These are phyloP conservation scores for Leccinum disarticulatum DNA, from an alignment of 768 basidiomycete genomes.

Conservation along the genomic window DNA sequence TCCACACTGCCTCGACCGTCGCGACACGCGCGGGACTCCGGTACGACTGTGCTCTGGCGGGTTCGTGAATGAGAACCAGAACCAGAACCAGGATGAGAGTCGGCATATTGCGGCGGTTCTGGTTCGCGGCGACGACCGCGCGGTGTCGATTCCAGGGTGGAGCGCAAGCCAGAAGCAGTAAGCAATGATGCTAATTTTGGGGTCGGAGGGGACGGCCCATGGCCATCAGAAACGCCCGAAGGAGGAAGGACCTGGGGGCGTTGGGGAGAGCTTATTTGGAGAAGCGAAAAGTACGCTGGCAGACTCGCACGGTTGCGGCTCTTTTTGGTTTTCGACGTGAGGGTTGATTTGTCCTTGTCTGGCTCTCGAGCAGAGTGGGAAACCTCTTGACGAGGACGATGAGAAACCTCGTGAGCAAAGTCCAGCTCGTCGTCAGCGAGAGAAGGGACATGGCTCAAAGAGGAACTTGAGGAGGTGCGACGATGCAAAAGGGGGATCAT, in stretches of 20 bases:
- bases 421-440: constrained; percentile 45
- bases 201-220: constrained; percentile 56
- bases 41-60: constrained; percentile 19
- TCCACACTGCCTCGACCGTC: constrained; percentile 39
- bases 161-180: constrained; percentile 35
- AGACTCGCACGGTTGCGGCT: constrained; percentile 70
- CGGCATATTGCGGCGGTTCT: constrained; percentile 33
- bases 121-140: constrained; percentile 52
- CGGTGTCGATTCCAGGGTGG: constrained; percentile 43
- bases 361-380: constrained; percentile 28
- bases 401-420: constrained; percentile 37
- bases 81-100: constrained; percentile 44
- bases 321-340: constrained; percentile 44
- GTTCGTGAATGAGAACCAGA: constrained; percentile 45
- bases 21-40: constrained; percentile 17
- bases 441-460: constrained; percentile 32
- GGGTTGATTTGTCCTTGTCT: constrained; percentile 28
- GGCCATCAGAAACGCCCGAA: constrained; percentile 43
- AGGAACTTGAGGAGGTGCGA: constrained; percentile 46
- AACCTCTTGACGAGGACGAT: constrained; percentile 31
- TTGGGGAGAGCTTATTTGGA: constrained; percentile 50
- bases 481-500: constrained; percentile 57
- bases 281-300: constrained; percentile 73
- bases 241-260: constrained; percentile 41
- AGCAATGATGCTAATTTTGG: constrained; percentile 46